These are phyloP conservation scores for Leccinum ochraceum DNA, from an alignment of 768 basidiomycete genomes.

Conservation along the genomic window DNA sequence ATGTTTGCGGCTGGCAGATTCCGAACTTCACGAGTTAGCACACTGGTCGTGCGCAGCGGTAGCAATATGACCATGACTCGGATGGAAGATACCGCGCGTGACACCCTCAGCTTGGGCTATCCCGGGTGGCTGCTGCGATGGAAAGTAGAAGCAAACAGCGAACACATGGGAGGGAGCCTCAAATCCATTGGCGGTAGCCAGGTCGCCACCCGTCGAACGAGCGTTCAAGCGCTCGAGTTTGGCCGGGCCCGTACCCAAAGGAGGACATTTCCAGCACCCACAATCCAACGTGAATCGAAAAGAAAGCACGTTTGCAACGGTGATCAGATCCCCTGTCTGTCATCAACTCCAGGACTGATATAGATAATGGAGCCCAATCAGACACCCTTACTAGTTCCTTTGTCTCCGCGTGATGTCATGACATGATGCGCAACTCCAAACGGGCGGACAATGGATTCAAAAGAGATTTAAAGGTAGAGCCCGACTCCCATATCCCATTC, in stretches of 20 bases:
- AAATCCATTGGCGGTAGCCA: not conserved
- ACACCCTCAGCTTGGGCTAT: not conserved
- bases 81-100: not conserved
- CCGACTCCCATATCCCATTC: not conserved
- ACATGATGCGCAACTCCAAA: not conserved
- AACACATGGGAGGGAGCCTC: not conserved
- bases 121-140: not conserved
- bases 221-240: not conserved
- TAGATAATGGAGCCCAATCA: not conserved
- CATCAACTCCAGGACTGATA: not conserved
- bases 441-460: slow-evolving; percentile 5
- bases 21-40: not conserved
- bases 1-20: not conserved
- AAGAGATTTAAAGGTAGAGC: not conserved
- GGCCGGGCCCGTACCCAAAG: not conserved
- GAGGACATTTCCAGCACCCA: not conserved
- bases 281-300: not conserved
- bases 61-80: not conserved
- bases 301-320: not conserved
- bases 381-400: not conserved
- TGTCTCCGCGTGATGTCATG: not conserved
- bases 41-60: not conserved
- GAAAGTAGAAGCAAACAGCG: not conserved
- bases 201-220: not conserved
- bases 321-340: not conserved